These are phyloP conservation scores for Malus domestica DNA, from an alignment of 306 rosid genomes.

Conservation along the genomic window DNA sequence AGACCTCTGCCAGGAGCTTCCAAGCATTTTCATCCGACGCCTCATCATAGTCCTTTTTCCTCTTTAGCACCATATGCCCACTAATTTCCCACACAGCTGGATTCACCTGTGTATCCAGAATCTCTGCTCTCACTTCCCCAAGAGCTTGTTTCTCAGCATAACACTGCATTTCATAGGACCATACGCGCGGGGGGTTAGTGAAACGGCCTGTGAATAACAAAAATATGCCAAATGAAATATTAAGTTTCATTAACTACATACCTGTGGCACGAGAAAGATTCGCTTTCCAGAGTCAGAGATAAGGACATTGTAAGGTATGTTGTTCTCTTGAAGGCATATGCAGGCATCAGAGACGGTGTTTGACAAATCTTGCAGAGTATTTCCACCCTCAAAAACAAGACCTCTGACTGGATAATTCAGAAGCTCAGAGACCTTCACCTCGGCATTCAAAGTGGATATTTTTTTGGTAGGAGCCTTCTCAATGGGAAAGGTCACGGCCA, in stretches of 20 bases:
- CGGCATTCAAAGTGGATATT: conserved; percentile 35
- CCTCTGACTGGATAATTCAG: conserved; percentile 81
- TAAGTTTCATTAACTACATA: conserved; percentile 11
- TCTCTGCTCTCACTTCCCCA: conserved; percentile 81
- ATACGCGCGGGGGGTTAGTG: background rate
- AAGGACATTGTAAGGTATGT: conserved; percentile 81
- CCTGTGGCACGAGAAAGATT: conserved; percentile 89
- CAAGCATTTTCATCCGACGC: conserved; percentile 91
- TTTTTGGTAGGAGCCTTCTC: conserved; percentile 86
- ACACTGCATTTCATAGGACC: conserved; percentile 41
- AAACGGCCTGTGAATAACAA: background rate
- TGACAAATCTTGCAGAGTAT: conserved; percentile 48
- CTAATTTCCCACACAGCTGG: conserved; percentile 99
- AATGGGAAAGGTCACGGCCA: conserved; percentile 79
- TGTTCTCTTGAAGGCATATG: conserved; percentile 71
- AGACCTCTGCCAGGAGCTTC: conserved; percentile 91
- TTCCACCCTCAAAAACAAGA: conserved; percentile 75
- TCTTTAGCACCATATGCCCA: conserved; percentile 93
- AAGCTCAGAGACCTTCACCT: conserved; percentile 58
- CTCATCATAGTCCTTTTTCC: conserved; percentile 83
- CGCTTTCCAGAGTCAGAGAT: conserved; percentile 73
- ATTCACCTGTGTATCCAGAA: conserved; percentile 92
- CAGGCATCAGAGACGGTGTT: conserved; percentile 74
- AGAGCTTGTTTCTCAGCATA: conserved; percentile 98
- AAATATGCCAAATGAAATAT: background rate